These are phyloP conservation scores for Galerina sulciceps DNA, from an alignment of 768 basidiomycete species.

Conservation along the genomic window DNA sequence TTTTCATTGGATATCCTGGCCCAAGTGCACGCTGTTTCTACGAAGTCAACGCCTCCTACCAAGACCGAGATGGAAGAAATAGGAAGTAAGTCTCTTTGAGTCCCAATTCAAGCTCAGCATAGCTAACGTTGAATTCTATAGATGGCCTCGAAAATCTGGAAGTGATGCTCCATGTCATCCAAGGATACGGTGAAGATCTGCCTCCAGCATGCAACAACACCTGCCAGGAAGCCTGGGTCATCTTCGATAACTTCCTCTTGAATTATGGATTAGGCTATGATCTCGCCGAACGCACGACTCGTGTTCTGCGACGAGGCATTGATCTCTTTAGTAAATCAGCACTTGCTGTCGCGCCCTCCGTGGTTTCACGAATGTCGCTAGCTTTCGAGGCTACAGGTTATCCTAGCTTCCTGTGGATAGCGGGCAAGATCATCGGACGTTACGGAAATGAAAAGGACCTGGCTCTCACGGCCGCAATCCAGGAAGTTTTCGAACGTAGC, in stretches of 20 bases:
- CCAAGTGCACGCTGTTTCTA: slow-evolving; percentile 68
- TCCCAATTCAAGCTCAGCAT: neutral
- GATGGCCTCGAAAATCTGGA: slow-evolving; percentile 93
- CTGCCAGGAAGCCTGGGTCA: slow-evolving; percentile 77
- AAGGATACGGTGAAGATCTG: slow-evolving; percentile 80
- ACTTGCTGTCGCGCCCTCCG: slow-evolving; percentile 67
- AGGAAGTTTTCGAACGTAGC: slow-evolving; percentile 72
- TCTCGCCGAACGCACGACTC: slow-evolving; percentile 82
- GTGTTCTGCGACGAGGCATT: slow-evolving; percentile 83
- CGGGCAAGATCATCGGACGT: slow-evolving; percentile 79
- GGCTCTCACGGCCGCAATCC: slow-evolving; percentile 58
- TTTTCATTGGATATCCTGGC: slow-evolving; percentile 88
- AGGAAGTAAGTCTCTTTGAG: slow-evolving; percentile 56
- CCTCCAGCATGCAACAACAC: slow-evolving; percentile 81
- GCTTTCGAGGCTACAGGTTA: slow-evolving; percentile 82
- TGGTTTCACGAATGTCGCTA: slow-evolving; percentile 75
- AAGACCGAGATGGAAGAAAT: slow-evolving; percentile 74
- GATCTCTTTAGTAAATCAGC: slow-evolving; percentile 76
- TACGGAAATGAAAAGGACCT: slow-evolving; percentile 73
- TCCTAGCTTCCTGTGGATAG: slow-evolving; percentile 93
- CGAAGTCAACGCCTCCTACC: slow-evolving; percentile 55
- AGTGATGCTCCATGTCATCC: slow-evolving; percentile 85
- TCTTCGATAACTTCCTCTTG: slow-evolving; percentile 80
- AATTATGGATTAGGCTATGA: slow-evolving; percentile 79
- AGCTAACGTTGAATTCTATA: slow-evolving; percentile 28